Conservation (phyloP, 805 yeast species). For the Metschnikowia arizonensis region DNA sequence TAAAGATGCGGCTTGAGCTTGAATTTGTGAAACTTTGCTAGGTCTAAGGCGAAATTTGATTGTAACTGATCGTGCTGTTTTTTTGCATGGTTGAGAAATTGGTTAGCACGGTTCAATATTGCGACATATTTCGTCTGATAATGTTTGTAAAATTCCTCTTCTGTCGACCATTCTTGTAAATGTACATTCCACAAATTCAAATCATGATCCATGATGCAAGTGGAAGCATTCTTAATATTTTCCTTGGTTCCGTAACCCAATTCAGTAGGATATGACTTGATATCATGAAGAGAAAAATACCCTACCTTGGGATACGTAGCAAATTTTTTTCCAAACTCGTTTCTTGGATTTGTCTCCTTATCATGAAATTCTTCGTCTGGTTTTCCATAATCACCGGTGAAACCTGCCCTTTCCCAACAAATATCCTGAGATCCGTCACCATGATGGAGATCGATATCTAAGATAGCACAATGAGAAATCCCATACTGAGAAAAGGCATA, state of each 20-base stretch:
- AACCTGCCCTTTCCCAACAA: conserved; percentile 74
- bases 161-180: conserved; percentile 57
- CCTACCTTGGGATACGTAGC: conserved; percentile 62
- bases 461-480: conserved; percentile 74
- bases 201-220: conserved; percentile 75
- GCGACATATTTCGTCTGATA: conserved; percentile 60
- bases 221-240: conserved; percentile 69
- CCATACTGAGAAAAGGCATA: conserved; percentile 61
- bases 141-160: conserved; percentile 59
- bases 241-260: conserved; percentile 69
- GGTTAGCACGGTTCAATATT: conserved; percentile 61
- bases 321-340: conserved; percentile 46
- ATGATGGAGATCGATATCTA: conserved; percentile 83
- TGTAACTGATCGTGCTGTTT: conserved; percentile 38
- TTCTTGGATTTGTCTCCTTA: conserved; percentile 30
- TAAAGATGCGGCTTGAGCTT: conserved; percentile 29
- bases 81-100: conserved; percentile 52
- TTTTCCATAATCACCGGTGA: conserved; percentile 44
- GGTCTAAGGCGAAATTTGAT: conserved; percentile 23
- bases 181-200: conserved; percentile 82
- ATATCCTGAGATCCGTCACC: conserved; percentile 90
- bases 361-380: conserved; percentile 43
- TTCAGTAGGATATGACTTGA: conserved; percentile 84
- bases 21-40: conserved; percentile 30
- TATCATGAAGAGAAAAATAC: conserved; percentile 79